Evolutionary conservation across 1,139 yeast genomes (phyloP), one percentile per base, ranked within the genome.

Genomic region (Geotrichum histeridarum): DNA sequence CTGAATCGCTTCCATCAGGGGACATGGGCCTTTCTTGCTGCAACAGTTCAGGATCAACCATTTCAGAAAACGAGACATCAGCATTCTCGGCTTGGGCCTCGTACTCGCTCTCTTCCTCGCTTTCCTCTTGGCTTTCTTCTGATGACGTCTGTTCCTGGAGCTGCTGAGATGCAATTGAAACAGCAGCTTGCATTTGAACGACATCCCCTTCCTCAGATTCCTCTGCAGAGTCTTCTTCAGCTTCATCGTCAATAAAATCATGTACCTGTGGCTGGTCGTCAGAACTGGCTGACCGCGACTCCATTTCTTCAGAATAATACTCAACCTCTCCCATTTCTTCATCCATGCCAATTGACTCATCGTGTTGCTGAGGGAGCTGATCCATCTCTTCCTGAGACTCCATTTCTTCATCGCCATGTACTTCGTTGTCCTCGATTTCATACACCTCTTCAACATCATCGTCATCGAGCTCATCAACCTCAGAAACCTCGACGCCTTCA

Each of bases 311-410:
- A 22, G 27, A 22, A 5, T 22, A 3, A 22, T 22, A 22, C 27
- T 22, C 27, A 22, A 22, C 27, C 27, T 22, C 27, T 22, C 27
- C 27, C 27, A 22, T 22, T 22, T 22, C 27, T 22, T 22, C 27
- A 22, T 22, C 27, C 27, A 22, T 22, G 27, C 27, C 27, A 22
- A 22, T 22, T 5, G 27, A 3, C 27, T 22, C 27, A 22, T 22
- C 5, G 27, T 3, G 27, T 22, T 22, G 27, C 5, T 22, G 27
- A 22, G 27, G 5, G 5, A 22, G 5, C 3, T 22, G 27, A 12
- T 57, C 60, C 12, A 51, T 57, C 18, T 54, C 57, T 31, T 56
- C 60, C n/a, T 30, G 15, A 35, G 49, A 46, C 22, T 4, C 49
- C 41, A 46, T 39, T 15, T 39, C 30, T 39, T 39, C 42, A 15